Conservation (phyloP, 2,329 filamentous ascomycete genomes). For the Epichloe brachyelytri region DNA sequence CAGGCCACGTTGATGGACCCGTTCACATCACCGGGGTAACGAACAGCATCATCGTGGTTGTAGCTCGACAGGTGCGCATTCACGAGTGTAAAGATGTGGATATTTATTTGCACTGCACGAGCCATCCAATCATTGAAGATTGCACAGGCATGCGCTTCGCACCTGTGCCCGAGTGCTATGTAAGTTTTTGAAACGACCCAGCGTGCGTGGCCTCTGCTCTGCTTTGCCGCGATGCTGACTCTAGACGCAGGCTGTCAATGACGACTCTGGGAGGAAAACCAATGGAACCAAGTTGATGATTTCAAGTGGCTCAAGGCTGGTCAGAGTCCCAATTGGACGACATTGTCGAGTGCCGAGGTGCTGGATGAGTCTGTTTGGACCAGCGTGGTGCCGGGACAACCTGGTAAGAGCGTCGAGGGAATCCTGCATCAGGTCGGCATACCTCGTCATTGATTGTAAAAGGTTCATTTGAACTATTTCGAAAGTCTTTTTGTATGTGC, state of each 20-base stretch:
- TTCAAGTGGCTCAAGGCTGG: constrained; percentile 93
- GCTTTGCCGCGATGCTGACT: not conserved
- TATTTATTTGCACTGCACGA: constrained; percentile 70
- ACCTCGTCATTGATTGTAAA: constrained; percentile 1
- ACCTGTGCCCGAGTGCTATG: constrained; percentile 55
- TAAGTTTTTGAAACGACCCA: constrained; percentile 30
- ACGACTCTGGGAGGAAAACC: constrained; percentile 38
- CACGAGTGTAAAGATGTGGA: constrained; percentile 74
- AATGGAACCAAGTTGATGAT: constrained; percentile 87
- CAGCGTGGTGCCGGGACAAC: constrained; percentile 50
- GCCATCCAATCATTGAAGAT: constrained; percentile 88
- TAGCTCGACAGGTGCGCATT: constrained; percentile 80
- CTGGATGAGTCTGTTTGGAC: constrained; percentile 56
- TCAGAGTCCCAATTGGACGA: constrained; percentile 76
- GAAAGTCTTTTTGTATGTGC: not conserved
- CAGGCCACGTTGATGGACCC: constrained; percentile 65
- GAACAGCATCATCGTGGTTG: constrained; percentile 64
- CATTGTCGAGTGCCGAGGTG: constrained; percentile 48
- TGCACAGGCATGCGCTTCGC: constrained; percentile 70
- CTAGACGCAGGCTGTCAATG: constrained; percentile 14
- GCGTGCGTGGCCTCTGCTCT: not conserved
- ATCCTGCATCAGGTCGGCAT: constrained; percentile 45
- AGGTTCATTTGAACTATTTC: not conserved
- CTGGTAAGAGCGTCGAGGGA: constrained; percentile 48
- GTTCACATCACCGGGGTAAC: constrained; percentile 68